Evolutionary conservation across 2,329 filamentous ascomycete species (phyloP).

Genomic region (Annulohypoxylon truncatum): DNA sequence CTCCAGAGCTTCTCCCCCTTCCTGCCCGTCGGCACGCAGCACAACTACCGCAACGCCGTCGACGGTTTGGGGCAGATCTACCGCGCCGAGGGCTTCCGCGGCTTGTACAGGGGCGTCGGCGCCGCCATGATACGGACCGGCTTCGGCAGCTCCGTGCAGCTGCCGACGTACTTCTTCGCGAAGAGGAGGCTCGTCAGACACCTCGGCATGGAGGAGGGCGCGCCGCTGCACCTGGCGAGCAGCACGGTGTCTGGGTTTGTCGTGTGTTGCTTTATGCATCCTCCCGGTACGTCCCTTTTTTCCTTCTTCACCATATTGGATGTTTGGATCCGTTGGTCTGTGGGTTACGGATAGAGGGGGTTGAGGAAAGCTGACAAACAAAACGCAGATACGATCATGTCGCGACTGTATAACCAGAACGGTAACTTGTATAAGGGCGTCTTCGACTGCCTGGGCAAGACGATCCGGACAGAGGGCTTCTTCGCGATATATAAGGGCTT

Average conservation of each 20-base stretch:
- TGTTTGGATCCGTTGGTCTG: background rate
- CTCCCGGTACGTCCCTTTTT: constrained; percentile 77
- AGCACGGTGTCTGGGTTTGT: constrained; percentile 93
- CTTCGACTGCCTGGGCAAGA: constrained; percentile 92
- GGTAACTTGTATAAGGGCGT: constrained; percentile 96
- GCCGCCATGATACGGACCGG: constrained; percentile 97
- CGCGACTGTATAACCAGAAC: constrained; percentile 97
- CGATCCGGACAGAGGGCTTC: constrained; percentile 88
- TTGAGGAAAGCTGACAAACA: background rate
- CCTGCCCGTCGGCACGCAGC: constrained; percentile 95
- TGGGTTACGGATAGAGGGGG: background rate
- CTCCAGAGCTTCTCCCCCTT: constrained; percentile 94
- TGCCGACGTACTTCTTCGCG: constrained; percentile 98
- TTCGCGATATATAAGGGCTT: constrained; percentile 98
- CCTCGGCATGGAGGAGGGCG: constrained; percentile 89
- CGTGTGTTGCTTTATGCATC: constrained; percentile 98
- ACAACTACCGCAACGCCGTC: constrained; percentile 85
- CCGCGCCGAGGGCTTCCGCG: constrained; percentile 77
- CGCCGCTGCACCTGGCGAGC: constrained; percentile 86
- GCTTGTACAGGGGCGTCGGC: constrained; percentile 89
- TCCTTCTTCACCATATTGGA: background rate
- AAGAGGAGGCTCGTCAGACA: constrained; percentile 87
- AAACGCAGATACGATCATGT: constrained; percentile 90
- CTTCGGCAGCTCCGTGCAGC: constrained; percentile 93
- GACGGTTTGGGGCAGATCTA: constrained; percentile 89